Base-by-base conservation (phyloP, 371 early-diverging fungal genomes). In the Choanephora cucurbitarum region DNA sequence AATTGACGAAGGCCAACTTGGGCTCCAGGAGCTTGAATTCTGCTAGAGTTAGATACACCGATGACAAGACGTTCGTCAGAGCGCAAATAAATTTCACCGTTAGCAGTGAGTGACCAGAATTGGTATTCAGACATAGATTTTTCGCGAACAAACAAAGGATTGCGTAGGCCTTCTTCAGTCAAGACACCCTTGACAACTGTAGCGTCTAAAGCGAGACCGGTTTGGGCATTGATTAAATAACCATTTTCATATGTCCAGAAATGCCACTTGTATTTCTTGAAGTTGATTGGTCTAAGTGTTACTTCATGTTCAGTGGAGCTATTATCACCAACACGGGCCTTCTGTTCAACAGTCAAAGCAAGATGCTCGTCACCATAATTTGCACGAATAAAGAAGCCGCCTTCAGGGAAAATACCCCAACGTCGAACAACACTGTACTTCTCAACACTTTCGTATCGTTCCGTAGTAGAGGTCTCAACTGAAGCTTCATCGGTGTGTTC, bases 191-290 rank as follows among this genome's bases (percentile, higher is more conserved):
- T 56, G 15, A 64, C 52, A 10, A 58, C 52, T 21, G 69, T 57
- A 34, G 71, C 61, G 21, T 76, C 78, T 37, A 83, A 57, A 18
- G 81, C 81, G 44, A 77, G 64, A 10, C 81, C 81, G 21, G 81
- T 83, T 52, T 79, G 73, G 34, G 66, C 72, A 53, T 83, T 79
- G 58, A 83, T 78, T 43, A 83, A 46, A 59, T 79, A 77, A 24
- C 80, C 77, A 14, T 80, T 75, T 46, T 73, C 50, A 48, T 70
- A 75, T 13, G 69, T 55, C 83, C 83, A 83, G 55, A 79, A 68
- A 50, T 75, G 75, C 70, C 72, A 77, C 44, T 67, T 53, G 54
- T 77, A 64, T 10, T 65, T 69, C 52, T 73, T 71, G 23, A 60
- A 73, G 33, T 73, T 62, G 19, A 77, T 39, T 0, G 74, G 67